Conservation (phyloP, 2,329 filamentous ascomycete genomes). For the Aschersonia sp. region DNA sequence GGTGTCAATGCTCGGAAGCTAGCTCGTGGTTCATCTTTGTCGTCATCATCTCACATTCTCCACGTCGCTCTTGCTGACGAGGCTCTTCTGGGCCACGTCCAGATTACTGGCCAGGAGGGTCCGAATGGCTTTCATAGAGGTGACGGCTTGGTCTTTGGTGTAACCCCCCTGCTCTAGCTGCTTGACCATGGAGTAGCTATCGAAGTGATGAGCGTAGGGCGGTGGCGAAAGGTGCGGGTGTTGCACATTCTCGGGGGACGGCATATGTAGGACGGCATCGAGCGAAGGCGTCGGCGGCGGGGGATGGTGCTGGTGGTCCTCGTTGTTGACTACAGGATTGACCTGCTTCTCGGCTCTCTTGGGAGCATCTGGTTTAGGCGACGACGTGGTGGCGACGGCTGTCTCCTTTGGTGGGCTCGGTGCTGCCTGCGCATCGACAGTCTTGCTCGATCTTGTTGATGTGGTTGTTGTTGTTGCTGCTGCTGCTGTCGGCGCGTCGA, state of each 20-base stretch:
- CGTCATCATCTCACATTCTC: slow-evolving; percentile 46
- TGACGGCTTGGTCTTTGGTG: slow-evolving; percentile 59
- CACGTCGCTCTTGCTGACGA: slow-evolving; percentile 83
- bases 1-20: not conserved
- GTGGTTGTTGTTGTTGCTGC: too few species aligned
- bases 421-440: not conserved
- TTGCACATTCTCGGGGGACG: slow-evolving; percentile 27
- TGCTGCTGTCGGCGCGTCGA: not conserved
- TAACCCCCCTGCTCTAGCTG: slow-evolving; percentile 65
- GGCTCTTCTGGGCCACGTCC: slow-evolving; percentile 60
- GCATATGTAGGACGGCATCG: slow-evolving; percentile 35
- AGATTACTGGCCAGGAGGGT: slow-evolving; percentile 65
- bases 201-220: slow-evolving; percentile 89
- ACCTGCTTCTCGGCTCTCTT: not conserved
- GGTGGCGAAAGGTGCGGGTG: slow-evolving; percentile 57
- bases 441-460: too few species aligned
- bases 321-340: not conserved
- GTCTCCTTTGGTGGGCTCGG: not conserved
- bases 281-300: slow-evolving; percentile 19
- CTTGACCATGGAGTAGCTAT: slow-evolving; percentile 80
- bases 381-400: not conserved
- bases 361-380: not conserved
- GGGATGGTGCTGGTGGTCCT: slow-evolving; percentile 5
- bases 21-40: not conserved
- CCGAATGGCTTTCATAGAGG: slow-evolving; percentile 85